These are phyloP conservation scores for Microdochium bolleyi DNA, from an alignment of 2,329 filamentous ascomycete species.

Conservation along the genomic window DNA sequence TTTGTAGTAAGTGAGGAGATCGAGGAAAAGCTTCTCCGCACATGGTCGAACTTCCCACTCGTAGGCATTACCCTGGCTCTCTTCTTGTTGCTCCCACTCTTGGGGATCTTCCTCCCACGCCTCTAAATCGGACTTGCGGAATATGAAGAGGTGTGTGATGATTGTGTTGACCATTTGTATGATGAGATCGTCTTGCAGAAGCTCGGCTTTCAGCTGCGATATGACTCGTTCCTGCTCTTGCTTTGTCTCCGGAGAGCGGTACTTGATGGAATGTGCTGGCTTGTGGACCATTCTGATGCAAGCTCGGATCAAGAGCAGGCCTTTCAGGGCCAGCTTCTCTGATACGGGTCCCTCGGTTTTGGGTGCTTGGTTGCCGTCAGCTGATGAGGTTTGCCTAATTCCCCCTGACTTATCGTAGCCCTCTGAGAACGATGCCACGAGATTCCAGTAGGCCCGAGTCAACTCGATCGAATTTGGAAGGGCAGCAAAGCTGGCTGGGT, in stretches of 20 bases:
- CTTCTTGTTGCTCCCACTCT: slow-evolving; percentile 89
- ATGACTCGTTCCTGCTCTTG: slow-evolving; percentile 67
- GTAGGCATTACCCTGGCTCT: slow-evolving; percentile 76
- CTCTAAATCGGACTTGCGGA: slow-evolving; percentile 75
- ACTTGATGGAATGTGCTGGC: slow-evolving; percentile 75
- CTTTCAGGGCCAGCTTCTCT: slow-evolving; percentile 77
- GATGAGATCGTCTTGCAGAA: slow-evolving; percentile 72
- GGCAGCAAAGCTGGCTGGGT: slow-evolving; percentile 75
- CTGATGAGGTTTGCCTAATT: slow-evolving; percentile 35
- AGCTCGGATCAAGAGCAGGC: slow-evolving; percentile 70
- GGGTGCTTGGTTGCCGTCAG: slow-evolving; percentile 30
- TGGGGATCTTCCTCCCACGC: slow-evolving; percentile 94
- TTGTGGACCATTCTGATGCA: slow-evolving; percentile 82
- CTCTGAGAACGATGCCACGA: slow-evolving; percentile 70
- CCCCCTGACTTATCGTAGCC: slow-evolving; percentile 58
- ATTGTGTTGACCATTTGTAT: slow-evolving; percentile 75
- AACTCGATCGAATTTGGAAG: slow-evolving; percentile 74
- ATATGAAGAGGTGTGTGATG: slow-evolving; percentile 82
- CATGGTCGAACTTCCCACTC: slow-evolving; percentile 90
- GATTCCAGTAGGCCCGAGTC: slow-evolving; percentile 75
- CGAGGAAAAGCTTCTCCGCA: slow-evolving; percentile 87
- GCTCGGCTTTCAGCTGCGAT: slow-evolving; percentile 58
- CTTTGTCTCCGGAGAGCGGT: slow-evolving; percentile 65
- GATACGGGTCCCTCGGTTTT: slow-evolving; percentile 55
- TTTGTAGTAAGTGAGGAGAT: slow-evolving; percentile 85